These are phyloP conservation scores for Xerocomus brunneocitrinus DNA, from an alignment of 768 basidiomycete species.

Conservation along the genomic window DNA sequence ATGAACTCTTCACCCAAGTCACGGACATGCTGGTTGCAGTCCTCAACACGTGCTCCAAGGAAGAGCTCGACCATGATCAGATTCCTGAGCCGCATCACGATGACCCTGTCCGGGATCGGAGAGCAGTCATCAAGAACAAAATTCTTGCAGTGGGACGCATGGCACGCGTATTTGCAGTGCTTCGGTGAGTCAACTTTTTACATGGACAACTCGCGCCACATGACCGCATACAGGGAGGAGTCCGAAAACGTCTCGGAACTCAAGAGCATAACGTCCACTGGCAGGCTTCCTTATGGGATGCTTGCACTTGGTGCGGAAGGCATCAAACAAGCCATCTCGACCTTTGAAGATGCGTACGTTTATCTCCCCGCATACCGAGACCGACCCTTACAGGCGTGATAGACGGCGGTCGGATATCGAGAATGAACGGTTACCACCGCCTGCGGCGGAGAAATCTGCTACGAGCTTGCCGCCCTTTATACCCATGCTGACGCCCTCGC, in stretches of 20 bases:
- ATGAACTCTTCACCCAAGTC: conserved; percentile 51
- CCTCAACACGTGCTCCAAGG: conserved; percentile 91
- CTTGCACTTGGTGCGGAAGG: conserved; percentile 63
- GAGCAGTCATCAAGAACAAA: conserved; percentile 66
- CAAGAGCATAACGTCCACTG: conserved; percentile 53
- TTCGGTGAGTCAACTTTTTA: conserved; percentile 42
- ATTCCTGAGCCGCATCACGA: conserved; percentile 21
- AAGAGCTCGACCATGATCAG: conserved; percentile 81
- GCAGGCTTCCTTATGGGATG: conserved; percentile 48
- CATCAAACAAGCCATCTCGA: conserved; percentile 66
- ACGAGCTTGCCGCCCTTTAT: neutral
- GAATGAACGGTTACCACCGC: conserved; percentile 25
- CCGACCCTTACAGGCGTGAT: neutral
- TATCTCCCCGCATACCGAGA: neutral
- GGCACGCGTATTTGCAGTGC: conserved; percentile 61
- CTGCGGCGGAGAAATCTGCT: conserved; percentile 21
- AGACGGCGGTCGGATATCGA: conserved; percentile 27
- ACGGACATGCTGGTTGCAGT: conserved; percentile 98
- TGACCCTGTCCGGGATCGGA: conserved; percentile 34
- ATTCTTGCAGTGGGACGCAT: conserved; percentile 67
- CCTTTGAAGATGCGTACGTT: conserved; percentile 64
- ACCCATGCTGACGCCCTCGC: neutral
- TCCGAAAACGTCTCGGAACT: conserved; percentile 72
- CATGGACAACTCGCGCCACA: neutral
- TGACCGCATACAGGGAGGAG: conserved; percentile 39